Percentiles rank a stretch among this genome's conserved stretches.
Evolutionary conservation across 179 eudicot genomes (phyloP).

Genomic region (Carnegiea gigantea): DNA sequence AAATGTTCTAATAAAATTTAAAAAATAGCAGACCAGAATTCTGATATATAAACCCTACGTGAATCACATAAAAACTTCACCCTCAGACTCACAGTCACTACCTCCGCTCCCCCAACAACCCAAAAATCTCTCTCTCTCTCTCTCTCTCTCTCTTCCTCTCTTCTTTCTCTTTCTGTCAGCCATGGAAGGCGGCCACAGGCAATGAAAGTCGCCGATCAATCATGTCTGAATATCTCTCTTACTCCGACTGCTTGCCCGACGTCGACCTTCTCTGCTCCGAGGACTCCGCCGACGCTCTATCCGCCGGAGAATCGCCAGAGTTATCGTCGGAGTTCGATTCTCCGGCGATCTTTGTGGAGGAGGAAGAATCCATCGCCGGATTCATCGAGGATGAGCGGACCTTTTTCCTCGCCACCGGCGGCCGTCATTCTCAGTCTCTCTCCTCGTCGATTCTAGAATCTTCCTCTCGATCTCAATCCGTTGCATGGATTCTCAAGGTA

Average conservation of each 20-base stretch:
- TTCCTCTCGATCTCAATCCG: constrained; percentile 56
- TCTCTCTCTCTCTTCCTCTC: background rate
- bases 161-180: background rate
- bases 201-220: background rate
- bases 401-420: constrained; percentile 15
- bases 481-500: constrained; percentile 96
- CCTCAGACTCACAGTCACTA: constrained; percentile 5
- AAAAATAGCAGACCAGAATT: constrained; percentile 14
- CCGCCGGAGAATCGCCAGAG: constrained; percentile 25
- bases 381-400: constrained; percentile 64
- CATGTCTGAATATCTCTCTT: constrained; percentile 27
- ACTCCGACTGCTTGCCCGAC: constrained; percentile 51
- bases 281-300: constrained; percentile 37
- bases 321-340: constrained; percentile 23
- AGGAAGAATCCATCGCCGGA: constrained; percentile 48
- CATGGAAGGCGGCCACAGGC: constrained; percentile 13
- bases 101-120: constrained; percentile 17
- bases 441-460: constrained; percentile 33
- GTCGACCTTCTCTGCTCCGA: constrained; percentile 74
- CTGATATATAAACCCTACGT: constrained; percentile 20
- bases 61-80: constrained; percentile 20
- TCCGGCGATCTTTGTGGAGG: constrained; percentile 19
- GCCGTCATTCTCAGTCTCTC: constrained; percentile 4
- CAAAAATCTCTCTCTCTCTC: background rate
- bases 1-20: background rate